Evolutionary conservation across 2,329 filamentous ascomycete species (phyloP), one percentile per base, ranked within the genome.

Genomic region (Stagonosporopsis rhizophila): DNA sequence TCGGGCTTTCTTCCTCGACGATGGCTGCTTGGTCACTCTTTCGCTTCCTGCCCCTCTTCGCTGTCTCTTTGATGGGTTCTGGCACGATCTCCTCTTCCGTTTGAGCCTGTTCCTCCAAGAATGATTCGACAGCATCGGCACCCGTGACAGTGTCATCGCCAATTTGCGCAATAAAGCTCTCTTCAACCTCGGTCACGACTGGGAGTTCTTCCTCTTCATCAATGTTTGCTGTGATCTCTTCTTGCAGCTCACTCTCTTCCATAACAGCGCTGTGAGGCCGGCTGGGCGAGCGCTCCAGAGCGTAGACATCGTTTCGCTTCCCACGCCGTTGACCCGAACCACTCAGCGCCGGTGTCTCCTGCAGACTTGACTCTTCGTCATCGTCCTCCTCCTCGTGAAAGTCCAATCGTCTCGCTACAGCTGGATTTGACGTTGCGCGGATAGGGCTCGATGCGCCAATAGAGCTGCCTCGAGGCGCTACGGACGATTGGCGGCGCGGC

Each of bases 401-500:
- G 66, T 88, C 79, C 8, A 89, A 75, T 37, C 77, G 79, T 50
- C 86, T 80, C 53, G 81, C 84, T 14, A 86, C 81, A 4, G 79
- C 77, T 5, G 72, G 70, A 39, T 74, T 65, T 22, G 72, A 73
- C 11, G 62, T 46, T 15, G 72, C 65, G 45, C 72, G 73, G 15
- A 60, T 55, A 6, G 74, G 72, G 30, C 69, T 74, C 1, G 66
- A 67, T 5, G 48, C 32, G 11, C 55, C 54, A 20, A 74, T 69
- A 0, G 83, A 81, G 15, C 82, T 85, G 12, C 83, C 83, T 17
- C 78, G 77, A 40, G 81, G 83, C 27, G 80, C 83, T 49, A 88
- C 74, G 44, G 83, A 82, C 4, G 84, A 85, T 64, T 86, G 86
- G 52, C 83, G 82, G 59, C 85, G 82, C 23, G 88, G 86, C 0